A percentile compares a stretch with the other conserved stretches of the same genome.
These are phyloP conservation scores for Mediolabrus comicus DNA, from an alignment of 108 stramenopile genomes.

Conservation along the genomic window DNA sequence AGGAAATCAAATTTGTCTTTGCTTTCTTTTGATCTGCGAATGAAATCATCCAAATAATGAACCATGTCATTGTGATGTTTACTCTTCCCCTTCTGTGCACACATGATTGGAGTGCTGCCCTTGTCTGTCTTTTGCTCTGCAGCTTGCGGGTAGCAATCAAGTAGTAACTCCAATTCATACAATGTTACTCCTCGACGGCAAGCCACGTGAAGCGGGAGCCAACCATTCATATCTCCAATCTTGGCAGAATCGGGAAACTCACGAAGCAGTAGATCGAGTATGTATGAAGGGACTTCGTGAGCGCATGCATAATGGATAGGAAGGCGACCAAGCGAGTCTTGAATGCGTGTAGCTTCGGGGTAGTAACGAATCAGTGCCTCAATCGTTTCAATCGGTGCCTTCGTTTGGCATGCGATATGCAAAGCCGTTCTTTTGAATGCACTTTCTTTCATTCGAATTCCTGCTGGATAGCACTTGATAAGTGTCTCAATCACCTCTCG, in stretches of 20 bases:
- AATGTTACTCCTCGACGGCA: constrained; percentile 17
- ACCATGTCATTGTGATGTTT: constrained; percentile 19
- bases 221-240: constrained; percentile 63
- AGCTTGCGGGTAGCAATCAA: constrained; percentile 11
- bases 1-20: not conserved
- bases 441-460: constrained; percentile 48
- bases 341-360: constrained; percentile 49
- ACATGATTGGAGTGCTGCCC: constrained; percentile 58
- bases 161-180: constrained; percentile 2
- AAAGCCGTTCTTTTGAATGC: constrained; percentile 65
- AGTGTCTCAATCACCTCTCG: constrained; percentile 53
- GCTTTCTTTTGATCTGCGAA: not conserved
- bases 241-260: constrained; percentile 51
- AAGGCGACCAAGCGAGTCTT: constrained; percentile 52
- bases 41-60: constrained; percentile 11
- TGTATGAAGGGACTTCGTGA: constrained; percentile 53
- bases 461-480: constrained; percentile 50
- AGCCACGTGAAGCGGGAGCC: constrained; percentile 52
- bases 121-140: constrained; percentile 58
- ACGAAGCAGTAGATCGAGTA: constrained; percentile 51
- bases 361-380: constrained; percentile 47
- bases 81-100: constrained; percentile 28
- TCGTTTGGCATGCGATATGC: constrained; percentile 77
- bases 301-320: constrained; percentile 72
- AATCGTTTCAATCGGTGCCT: constrained; percentile 54